Percentiles rank a stretch among this genome's conserved stretches.
These are phyloP conservation scores for Fusarium sp. DNA, from an alignment of 2,329 filamentous ascomycete genomes.

Conservation along the genomic window DNA sequence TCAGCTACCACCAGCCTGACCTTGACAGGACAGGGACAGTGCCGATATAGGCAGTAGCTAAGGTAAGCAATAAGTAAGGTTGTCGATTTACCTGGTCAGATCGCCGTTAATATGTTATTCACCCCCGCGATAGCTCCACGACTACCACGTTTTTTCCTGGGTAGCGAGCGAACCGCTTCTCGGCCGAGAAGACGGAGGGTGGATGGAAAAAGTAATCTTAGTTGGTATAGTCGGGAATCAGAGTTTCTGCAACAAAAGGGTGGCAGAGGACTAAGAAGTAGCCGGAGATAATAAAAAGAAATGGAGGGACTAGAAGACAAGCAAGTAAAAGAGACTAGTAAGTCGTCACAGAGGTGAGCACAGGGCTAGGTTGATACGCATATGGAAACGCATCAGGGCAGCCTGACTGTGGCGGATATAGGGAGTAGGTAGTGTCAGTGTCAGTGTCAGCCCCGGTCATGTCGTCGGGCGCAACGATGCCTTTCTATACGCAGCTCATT, in stretches of 20 bases:
- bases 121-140: conserved; percentile 27
- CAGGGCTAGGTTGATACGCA: conserved; percentile 32
- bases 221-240: conserved; percentile 20
- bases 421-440: conserved; percentile 7
- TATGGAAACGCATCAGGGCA: conserved; percentile 34
- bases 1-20: neutral
- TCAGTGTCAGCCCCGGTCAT: conserved; percentile 24
- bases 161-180: conserved; percentile 14
- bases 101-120: conserved; percentile 10
- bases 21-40: neutral
- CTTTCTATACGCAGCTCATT: conserved; percentile 36
- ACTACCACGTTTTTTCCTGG: conserved; percentile 13
- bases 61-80: neutral
- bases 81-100: conserved; percentile 24
- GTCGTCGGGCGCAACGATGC: conserved; percentile 26
- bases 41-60: neutral
- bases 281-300: conserved; percentile 27
- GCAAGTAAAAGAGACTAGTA: conserved; percentile 21
- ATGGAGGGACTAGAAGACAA: conserved; percentile 10
- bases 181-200: conserved; percentile 35
- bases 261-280: conserved; percentile 26
- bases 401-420: conserved; percentile 22
- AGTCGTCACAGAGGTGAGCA: conserved; percentile 23
- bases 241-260: conserved; percentile 22
- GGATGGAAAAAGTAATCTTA: conserved; percentile 15